These are phyloP conservation scores for Bipolaris sorokiniana DNA, from an alignment of 2,329 filamentous ascomycete species.

Conservation along the genomic window DNA sequence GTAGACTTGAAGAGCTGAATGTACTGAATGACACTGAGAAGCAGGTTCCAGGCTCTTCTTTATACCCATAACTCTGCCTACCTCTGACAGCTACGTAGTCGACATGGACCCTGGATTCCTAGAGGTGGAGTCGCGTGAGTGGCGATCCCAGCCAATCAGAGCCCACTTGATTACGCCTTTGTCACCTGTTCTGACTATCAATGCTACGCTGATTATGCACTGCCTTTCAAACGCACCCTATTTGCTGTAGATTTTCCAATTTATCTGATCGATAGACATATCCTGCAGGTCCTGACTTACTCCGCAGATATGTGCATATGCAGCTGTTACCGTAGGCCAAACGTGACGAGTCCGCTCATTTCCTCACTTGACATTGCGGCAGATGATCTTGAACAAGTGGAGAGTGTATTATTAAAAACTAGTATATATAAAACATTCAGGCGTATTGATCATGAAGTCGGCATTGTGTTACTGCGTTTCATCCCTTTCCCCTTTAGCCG, in stretches of 20 bases:
- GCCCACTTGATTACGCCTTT: conserved; percentile 37
- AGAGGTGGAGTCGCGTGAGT: conserved; percentile 30
- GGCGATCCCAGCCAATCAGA: conserved; percentile 35
- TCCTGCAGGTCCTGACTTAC: neutral
- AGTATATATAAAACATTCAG: conserved; percentile 7
- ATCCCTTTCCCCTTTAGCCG: conserved; percentile 18
- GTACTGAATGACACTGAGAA: conserved; percentile 13
- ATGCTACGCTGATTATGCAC: conserved; percentile 35
- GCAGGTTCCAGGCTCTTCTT: conserved; percentile 18
- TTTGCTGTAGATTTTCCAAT: conserved; percentile 25
- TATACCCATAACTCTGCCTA: conserved; percentile 24
- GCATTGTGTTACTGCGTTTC: conserved; percentile 14
- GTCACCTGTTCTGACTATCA: conserved; percentile 18
- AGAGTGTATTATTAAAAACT: conserved; percentile 18
- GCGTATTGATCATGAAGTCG: conserved; percentile 7
- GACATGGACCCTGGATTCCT: conserved; percentile 24
- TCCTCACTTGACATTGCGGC: neutral
- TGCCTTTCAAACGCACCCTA: conserved; percentile 22
- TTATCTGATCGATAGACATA: conserved; percentile 18
- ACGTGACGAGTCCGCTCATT: neutral
- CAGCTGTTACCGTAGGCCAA: neutral
- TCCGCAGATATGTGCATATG: neutral
- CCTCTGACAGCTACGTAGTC: conserved; percentile 19
- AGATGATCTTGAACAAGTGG: conserved; percentile 7
- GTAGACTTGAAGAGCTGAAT: conserved; percentile 9